A percentile compares a stretch with the other conserved stretches of the same genome.
Evolutionary conservation across 495 filamentous ascomycete species (phyloP).

Genomic region (Cercophora sp.): DNA sequence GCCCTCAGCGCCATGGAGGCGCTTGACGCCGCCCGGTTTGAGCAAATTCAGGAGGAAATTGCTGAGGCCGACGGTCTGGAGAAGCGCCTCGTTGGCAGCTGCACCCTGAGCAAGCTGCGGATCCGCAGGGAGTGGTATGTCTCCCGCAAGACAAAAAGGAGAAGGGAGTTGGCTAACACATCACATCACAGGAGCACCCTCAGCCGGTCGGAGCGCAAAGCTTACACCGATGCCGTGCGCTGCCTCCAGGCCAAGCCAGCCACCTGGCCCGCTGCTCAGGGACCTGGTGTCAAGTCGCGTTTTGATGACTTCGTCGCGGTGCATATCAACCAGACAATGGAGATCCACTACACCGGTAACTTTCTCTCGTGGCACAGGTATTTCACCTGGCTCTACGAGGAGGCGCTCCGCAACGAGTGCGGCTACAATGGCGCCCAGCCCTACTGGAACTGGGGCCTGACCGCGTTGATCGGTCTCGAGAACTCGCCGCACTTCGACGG

Average conservation of each 20-base stretch:
- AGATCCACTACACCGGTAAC: slow-evolving; percentile 60
- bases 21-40: neutral
- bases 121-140: slow-evolving; percentile 10
- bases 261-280: slow-evolving; percentile 20
- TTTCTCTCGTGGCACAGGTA: slow-evolving; percentile 71
- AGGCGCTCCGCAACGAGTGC: slow-evolving; percentile 65
- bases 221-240: slow-evolving; percentile 58
- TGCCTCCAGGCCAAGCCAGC: slow-evolving; percentile 54
- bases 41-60: slow-evolving; percentile 1
- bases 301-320: slow-evolving; percentile 67
- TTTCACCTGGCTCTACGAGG: slow-evolving; percentile 60
- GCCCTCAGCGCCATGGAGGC: neutral
- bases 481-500: slow-evolving; percentile 24
- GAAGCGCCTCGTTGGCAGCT: slow-evolving; percentile 2
- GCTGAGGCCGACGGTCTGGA: neutral
- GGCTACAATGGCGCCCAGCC: slow-evolving; percentile 58
- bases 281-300: slow-evolving; percentile 39
- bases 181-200: slow-evolving; percentile 37
- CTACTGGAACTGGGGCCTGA: slow-evolving; percentile 27
- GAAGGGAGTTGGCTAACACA: too few species aligned
- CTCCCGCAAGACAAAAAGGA: too few species aligned
- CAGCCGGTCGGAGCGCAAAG: slow-evolving; percentile 38
- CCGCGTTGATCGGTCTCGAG: slow-evolving; percentile 34
- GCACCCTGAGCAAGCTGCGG: slow-evolving; percentile 9
- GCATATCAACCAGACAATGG: slow-evolving; percentile 61